Evolutionary conservation across 1,139 yeast species (phyloP).

Genomic region (Citeromyces hawaiiensis): DNA sequence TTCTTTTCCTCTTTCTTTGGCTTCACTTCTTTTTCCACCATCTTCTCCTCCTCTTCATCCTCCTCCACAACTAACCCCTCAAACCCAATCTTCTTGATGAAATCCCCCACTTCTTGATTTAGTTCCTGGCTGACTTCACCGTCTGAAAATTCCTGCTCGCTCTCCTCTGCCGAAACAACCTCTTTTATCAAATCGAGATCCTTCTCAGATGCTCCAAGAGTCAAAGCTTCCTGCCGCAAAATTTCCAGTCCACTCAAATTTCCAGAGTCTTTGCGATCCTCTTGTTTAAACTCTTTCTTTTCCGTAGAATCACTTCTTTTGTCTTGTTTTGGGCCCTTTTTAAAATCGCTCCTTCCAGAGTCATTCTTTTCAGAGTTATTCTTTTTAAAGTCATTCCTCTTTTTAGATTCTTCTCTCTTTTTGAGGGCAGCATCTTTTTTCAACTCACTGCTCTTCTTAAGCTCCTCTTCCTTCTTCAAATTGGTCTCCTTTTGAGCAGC

Average conservation of each 20-base stretch:
- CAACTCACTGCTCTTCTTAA: conserved; percentile 2
- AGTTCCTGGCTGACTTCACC: conserved; percentile 33
- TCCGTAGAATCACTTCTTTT: background rate
- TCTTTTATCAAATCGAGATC: conserved; percentile 42
- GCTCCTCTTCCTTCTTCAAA: conserved; percentile 14
- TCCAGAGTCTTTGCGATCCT: too few relatives aligned
- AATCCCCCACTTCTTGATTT: conserved; percentile 42
- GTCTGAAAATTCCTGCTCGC: conserved; percentile 47
- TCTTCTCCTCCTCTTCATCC: too few relatives aligned
- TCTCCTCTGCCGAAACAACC: conserved; percentile 43
- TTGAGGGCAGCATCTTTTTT: conserved; percentile 5
- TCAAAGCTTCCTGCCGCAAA: conserved; percentile 57
- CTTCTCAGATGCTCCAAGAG: conserved; percentile 58
- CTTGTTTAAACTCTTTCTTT: background rate
- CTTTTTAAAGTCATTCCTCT: too few relatives aligned
- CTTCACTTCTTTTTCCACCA: too few relatives aligned
- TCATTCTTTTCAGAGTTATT: too few relatives aligned
- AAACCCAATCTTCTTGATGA: conserved; percentile 62
- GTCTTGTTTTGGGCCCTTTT: too few relatives aligned
- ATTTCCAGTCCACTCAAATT: too few relatives aligned
- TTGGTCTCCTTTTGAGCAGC: conserved; percentile 7
- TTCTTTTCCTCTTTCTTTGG: conserved; percentile 12
- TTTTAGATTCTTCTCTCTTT: conserved; percentile 5
- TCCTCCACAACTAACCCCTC: conserved; percentile 15
- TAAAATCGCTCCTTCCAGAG: background rate